Base-by-base conservation (phyloP, 2,329 filamentous ascomycete species). In the Neurospora crassa region DNA sequence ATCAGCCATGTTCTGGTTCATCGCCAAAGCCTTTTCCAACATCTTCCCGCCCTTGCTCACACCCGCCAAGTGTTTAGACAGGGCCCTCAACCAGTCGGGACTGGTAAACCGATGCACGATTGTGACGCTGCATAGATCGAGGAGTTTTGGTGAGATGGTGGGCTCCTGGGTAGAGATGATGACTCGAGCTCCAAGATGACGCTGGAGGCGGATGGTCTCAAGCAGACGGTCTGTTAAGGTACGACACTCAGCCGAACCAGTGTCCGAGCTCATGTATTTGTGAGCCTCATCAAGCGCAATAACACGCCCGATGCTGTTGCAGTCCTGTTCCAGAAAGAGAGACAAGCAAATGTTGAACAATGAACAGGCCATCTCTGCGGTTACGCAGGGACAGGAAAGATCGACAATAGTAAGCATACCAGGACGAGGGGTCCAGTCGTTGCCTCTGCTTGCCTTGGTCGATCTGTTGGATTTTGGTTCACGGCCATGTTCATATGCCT, bases 111-210 rank as follows among this genome's bases (percentile, higher is more conserved):
- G 85, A 76, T 94, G 91, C 0, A 94, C 88, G 18, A 94, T 84
- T 0, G 88, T 91, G n/a, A 92, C 81, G 0, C 88, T 89, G 78
- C 90, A 93, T 0, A 95, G 82, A 70, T 93, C 91, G 0, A 95
- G 83, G 0, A 96, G 84, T 18, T 85, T 84, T 0, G 89, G 87
- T 0, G 89, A 90, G 4, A 94, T 84, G 0, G 90, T 92, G 0
- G 92, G 92, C 76, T 95, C 92, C 77, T 96, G 91, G 0, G 92
- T 95, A 0, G 91, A 89, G 41, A 95, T 89, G 59, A 95, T 78
- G 5, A 94, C 83, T 0, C 92, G 85, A 0, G 86, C 84, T 0
- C 85, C 91, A 0, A 89, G 80, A 76, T 95, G 92, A 0, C 91
- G 88, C 78, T 95, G 91, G 20, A 90, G 83, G 0, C 92, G 86